Evolutionary conservation across 164 flowering plant genomes (phyloP), one percentile per base, ranked within the genome.

Genomic region (Houttuynia cordata): DNA sequence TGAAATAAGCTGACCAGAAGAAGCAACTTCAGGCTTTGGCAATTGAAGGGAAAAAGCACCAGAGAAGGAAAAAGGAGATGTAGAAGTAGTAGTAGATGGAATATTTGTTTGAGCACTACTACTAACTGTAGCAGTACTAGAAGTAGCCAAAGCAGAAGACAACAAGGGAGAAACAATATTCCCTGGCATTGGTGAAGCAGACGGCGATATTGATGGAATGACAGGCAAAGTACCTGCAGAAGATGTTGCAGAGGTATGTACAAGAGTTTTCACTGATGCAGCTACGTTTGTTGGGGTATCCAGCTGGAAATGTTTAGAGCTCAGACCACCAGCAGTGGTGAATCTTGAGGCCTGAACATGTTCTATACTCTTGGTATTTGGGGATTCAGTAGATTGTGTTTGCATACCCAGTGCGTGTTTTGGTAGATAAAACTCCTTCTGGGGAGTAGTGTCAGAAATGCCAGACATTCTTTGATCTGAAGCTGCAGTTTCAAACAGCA

Each of bases 21-120:
- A 54, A 23, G 65, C 24, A 23, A 61, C 51, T 21, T 34, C 19
- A 22, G 70, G 59, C 37, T 73, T 63, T 18, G 72, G 62, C 50
- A 58, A 20, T 30, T 71, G 72, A 66, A 66, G 59, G 53, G 75
- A 21, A 49, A 64, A 51, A 21, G 76, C 49, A 64, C 62, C 49
- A 20, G 51, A 50, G 18, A 50, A 58, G 22, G 51, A 51, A 51
- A 19, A 24, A 45, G 51, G 22, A 22, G 57, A 22, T 51, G 68
- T 25, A 39, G 63, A 34, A 3, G 61, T 24, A 20, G 51, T 37
- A 21, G 49, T 22, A 9, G 60, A 50, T 39, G 68, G 20, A 30
- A 22, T 13, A 25, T 14, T 20, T 10, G 56, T 20, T 53, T 10
- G 22, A 53, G 12, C 56, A 20, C 22, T 53, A 0, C 22, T 53